Conservation (phyloP, 352 stramenopile species). For the Phytophthora palmivora region DNA sequence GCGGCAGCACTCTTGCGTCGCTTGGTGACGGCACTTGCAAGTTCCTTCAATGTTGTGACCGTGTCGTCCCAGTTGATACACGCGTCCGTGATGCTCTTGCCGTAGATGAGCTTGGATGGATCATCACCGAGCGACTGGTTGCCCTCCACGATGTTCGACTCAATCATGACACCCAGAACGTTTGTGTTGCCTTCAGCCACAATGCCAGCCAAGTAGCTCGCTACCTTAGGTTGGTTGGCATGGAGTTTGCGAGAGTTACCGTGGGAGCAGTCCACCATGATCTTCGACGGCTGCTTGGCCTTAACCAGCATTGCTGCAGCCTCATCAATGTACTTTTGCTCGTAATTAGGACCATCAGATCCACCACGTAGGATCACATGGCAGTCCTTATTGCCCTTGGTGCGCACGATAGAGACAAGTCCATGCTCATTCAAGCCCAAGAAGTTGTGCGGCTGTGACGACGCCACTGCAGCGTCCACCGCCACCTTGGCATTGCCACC, state of each 20-base stretch:
- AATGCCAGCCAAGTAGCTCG: constrained; percentile 67
- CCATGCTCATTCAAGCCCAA: constrained; percentile 84
- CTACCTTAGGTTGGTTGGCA: constrained; percentile 84
- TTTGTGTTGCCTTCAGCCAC: constrained; percentile 71
- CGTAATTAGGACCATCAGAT: constrained; percentile 82
- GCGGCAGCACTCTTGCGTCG: constrained; percentile 42
- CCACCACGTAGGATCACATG: constrained; percentile 87
- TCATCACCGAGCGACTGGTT: constrained; percentile 84
- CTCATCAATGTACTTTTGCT: constrained; percentile 74
- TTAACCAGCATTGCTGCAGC: constrained; percentile 67
- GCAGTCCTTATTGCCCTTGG: constrained; percentile 86
- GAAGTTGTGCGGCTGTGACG: constrained; percentile 84
- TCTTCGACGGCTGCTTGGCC: constrained; percentile 69
- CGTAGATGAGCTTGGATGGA: constrained; percentile 77
- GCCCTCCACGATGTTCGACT: constrained; percentile 88
- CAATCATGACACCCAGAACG: constrained; percentile 88
- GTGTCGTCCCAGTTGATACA: constrained; percentile 90
- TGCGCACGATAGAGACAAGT: constrained; percentile 83
- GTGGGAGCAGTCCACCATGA: constrained; percentile 92
- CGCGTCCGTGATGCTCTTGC: constrained; percentile 89
- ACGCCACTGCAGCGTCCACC: constrained; percentile 73
- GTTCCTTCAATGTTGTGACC: constrained; percentile 60
- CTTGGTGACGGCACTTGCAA: constrained; percentile 60
- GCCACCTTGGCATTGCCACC: constrained; percentile 84
- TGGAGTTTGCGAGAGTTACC: constrained; percentile 89